Conservation (phyloP, 1,284 basidiomycete species). For the Laetiporus sulphureus region DNA sequence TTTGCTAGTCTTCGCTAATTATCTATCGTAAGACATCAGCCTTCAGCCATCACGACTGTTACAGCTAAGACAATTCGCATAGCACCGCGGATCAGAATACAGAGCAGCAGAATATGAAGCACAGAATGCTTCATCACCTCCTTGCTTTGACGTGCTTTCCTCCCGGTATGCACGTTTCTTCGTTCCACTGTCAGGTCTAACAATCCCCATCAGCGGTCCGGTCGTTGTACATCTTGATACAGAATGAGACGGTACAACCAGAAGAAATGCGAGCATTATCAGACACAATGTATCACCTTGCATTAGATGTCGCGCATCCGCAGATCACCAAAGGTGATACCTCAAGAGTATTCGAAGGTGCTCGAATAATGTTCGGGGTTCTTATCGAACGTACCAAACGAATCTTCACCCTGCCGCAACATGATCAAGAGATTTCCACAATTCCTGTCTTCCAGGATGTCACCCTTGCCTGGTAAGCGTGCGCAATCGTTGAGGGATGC, state of each 20-base stretch:
- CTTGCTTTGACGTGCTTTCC: conserved; percentile 7
- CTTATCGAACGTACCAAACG: conserved; percentile 8
- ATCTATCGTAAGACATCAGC: conserved; percentile 9
- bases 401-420: not conserved
- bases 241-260: conserved; percentile 4
- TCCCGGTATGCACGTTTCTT: conserved; percentile 8
- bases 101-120: conserved; percentile 3
- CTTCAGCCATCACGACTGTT: too few species aligned
- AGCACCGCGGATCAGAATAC: not conserved
- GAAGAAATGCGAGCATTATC: conserved; percentile 6
- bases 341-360: conserved; percentile 4
- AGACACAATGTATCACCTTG: conserved; percentile 9
- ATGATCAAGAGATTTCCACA: not conserved
- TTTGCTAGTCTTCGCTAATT: conserved; percentile 7
- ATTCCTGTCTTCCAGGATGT: not conserved
- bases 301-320: conserved; percentile 1
- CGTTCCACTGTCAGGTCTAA: too few species aligned
- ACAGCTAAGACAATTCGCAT: too few species aligned
- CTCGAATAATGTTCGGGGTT: conserved; percentile 7
- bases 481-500: not conserved
- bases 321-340: conserved; percentile 1
- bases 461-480: conserved; percentile 1
- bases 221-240: conserved; percentile 4
- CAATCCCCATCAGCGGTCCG: conserved; percentile 3
- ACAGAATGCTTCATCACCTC: conserved; percentile 4